Conservation (phyloP, 495 filamentous ascomycete species). For the Penicillium subrubescens region DNA sequence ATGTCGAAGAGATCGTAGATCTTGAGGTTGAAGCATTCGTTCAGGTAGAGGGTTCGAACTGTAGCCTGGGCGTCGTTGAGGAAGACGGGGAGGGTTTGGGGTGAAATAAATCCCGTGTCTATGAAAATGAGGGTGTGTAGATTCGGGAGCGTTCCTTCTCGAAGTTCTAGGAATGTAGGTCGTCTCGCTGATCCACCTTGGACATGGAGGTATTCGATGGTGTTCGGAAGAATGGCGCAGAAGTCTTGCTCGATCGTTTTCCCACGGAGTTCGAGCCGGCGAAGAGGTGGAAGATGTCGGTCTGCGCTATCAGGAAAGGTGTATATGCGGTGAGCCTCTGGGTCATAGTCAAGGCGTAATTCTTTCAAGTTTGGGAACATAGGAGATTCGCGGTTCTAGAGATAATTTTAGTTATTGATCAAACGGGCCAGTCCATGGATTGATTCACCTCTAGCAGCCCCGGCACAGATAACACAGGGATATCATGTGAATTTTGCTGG, state of each 20-base stretch:
- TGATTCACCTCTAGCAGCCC: slow-evolving; percentile 9
- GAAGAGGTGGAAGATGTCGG: slow-evolving; percentile 27
- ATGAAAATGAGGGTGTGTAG: slow-evolving; percentile 38
- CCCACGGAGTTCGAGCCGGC: slow-evolving; percentile 35
- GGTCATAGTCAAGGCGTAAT: slow-evolving; percentile 35
- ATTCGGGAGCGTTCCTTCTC: slow-evolving; percentile 23
- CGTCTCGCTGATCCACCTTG: slow-evolving; percentile 26
- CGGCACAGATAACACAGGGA: slow-evolving; percentile 26
- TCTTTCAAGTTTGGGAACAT: slow-evolving; percentile 42
- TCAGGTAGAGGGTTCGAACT: slow-evolving; percentile 32
- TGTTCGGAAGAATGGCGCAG: slow-evolving; percentile 28
- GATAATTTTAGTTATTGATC: background rate
- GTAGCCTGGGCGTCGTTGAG: slow-evolving; percentile 26
- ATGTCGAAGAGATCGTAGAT: slow-evolving; percentile 9
- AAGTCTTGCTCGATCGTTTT: slow-evolving; percentile 22
- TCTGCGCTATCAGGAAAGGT: slow-evolving; percentile 8
- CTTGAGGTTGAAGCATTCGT: slow-evolving; percentile 28
- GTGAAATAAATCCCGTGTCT: slow-evolving; percentile 30
- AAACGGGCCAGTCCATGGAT: background rate
- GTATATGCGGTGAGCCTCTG: slow-evolving; percentile 19
- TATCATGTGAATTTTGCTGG: background rate
- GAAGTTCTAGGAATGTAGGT: background rate
- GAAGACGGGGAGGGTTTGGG: slow-evolving; percentile 19
- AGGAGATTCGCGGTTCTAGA: slow-evolving; percentile 13
- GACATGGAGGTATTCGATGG: slow-evolving; percentile 36